A percentile compares a stretch with the other conserved stretches of the same genome.
Conservation (phyloP, 441 rosid species). For the Dalechampia spathulata region DNA sequence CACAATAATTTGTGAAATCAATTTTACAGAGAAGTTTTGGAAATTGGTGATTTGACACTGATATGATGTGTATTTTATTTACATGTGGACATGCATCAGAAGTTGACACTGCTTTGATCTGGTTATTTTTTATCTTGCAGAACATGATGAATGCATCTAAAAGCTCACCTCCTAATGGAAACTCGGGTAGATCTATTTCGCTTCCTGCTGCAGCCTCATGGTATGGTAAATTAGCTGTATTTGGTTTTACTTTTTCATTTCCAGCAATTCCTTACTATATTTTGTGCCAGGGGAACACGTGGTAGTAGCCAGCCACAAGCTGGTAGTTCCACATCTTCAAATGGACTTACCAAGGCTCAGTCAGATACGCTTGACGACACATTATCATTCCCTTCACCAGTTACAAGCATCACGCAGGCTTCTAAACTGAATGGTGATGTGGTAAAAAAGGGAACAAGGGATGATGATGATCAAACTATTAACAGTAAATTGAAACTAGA, state of each 20-base stretch:
- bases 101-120: not conserved
- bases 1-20: no score
- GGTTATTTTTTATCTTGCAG: conserved; percentile 28
- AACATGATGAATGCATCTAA: conserved; percentile 32
- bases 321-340: conserved; percentile 33
- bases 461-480: conserved; percentile 36
- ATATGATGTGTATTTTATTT: no score
- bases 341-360: conserved; percentile 49
- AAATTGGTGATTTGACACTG: no score
- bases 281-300: conserved; percentile 64
- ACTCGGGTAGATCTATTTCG: conserved; percentile 43
- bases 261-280: conserved; percentile 18
- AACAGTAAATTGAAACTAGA: conserved; percentile 37
- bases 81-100: not conserved
- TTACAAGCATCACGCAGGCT: conserved; percentile 30
- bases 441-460: conserved; percentile 31
- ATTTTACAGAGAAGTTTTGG: no score
- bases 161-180: conserved; percentile 79
- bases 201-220: conserved; percentile 96
- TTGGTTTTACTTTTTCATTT: not conserved
- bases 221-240: conserved; percentile 27
- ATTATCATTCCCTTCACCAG: conserved; percentile 35
- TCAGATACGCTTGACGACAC: conserved; percentile 31
- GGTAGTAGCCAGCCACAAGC: conserved; percentile 41
- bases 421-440: conserved; percentile 28